Percentiles rank a stretch among this genome's conserved stretches.
These are phyloP conservation scores for Arabidopsis arenosa DNA, from an alignment of 345 rosid species.

Conservation along the genomic window DNA sequence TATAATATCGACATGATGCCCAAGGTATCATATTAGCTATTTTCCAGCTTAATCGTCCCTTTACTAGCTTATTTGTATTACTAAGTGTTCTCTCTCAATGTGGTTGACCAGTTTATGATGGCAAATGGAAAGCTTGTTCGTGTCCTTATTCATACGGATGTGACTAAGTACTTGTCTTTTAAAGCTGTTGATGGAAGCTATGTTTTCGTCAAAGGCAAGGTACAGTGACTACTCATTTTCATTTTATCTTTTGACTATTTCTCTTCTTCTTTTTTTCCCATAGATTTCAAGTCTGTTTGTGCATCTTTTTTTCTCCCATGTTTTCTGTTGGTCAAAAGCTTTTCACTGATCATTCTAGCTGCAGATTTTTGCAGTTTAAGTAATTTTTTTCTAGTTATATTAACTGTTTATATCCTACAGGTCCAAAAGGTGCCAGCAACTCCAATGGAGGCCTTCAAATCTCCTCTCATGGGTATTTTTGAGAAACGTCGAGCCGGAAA, in stretches of 20 bases:
- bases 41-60: constrained; percentile 7
- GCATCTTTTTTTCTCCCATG: neutral
- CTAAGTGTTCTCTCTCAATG: constrained; percentile 10
- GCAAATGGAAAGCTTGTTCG: constrained; percentile 98
- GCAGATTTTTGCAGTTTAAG: neutral
- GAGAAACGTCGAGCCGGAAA: constrained; percentile 98
- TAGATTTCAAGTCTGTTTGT: neutral
- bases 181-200: constrained; percentile 98
- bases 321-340: neutral
- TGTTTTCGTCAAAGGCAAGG: constrained; percentile 94
- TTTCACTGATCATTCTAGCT: neutral
- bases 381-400: neutral
- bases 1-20: constrained; percentile 99
- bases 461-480: constrained; percentile 97
- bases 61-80: neutral
- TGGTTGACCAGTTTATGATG: constrained; percentile 80
- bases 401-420: constrained; percentile 46
- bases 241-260: neutral
- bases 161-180: constrained; percentile 88
- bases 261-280: neutral
- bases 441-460: constrained; percentile 92
- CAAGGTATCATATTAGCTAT: constrained; percentile 56
- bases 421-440: constrained; percentile 97
- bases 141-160: constrained; percentile 95
- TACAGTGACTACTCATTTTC: constrained; percentile 27